Percentiles rank a stretch among this genome's conserved stretches.
These are phyloP conservation scores for Pleurotus djamor DNA, from an alignment of 768 basidiomycete species.

Conservation along the genomic window DNA sequence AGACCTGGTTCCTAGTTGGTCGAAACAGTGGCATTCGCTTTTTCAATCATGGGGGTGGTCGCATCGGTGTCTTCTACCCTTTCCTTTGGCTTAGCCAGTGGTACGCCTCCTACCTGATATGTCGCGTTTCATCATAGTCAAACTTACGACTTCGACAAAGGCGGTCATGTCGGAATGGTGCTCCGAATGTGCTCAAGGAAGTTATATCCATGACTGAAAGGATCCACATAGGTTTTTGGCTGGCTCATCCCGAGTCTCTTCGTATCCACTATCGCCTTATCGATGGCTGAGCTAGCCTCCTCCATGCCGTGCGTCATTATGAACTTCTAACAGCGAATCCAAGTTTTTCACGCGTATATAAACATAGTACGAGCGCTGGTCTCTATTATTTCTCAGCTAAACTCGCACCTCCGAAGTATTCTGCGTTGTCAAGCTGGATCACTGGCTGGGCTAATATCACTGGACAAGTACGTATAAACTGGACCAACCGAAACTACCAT, in stretches of 20 bases:
- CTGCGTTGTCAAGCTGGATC: slow-evolving; percentile 65
- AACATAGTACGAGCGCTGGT: slow-evolving; percentile 72
- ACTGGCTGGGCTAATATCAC: slow-evolving; percentile 61
- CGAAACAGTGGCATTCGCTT: slow-evolving; percentile 64
- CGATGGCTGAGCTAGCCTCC: slow-evolving; percentile 72
- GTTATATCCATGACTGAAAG: no score
- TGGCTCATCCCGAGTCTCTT: slow-evolving; percentile 74
- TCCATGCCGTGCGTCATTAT: slow-evolving; percentile 65
- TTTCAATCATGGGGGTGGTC: slow-evolving; percentile 73
- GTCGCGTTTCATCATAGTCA: not conserved
- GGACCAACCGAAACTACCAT: not conserved
- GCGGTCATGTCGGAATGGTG: slow-evolving; percentile 72
- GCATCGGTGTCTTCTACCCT: slow-evolving; percentile 68
- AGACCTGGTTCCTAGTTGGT: slow-evolving; percentile 32
- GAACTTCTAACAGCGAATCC: no score
- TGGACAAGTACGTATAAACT: slow-evolving; percentile 41
- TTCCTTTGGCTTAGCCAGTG: slow-evolving; percentile 60
- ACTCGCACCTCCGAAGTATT: slow-evolving; percentile 59
- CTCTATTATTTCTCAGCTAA: slow-evolving; percentile 80
- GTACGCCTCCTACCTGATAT: slow-evolving; percentile 27
- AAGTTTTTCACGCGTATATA: no score
- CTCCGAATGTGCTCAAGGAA: no score
- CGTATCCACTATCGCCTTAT: slow-evolving; percentile 64
- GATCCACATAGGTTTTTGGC: slow-evolving; percentile 59
- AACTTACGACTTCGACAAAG: slow-evolving; percentile 24